Percentiles rank a stretch among this genome's conserved stretches.
phyloP scores from a whole-genome alignment of 169 alveolate genomes.

The Plasmodium sp. region DNA sequence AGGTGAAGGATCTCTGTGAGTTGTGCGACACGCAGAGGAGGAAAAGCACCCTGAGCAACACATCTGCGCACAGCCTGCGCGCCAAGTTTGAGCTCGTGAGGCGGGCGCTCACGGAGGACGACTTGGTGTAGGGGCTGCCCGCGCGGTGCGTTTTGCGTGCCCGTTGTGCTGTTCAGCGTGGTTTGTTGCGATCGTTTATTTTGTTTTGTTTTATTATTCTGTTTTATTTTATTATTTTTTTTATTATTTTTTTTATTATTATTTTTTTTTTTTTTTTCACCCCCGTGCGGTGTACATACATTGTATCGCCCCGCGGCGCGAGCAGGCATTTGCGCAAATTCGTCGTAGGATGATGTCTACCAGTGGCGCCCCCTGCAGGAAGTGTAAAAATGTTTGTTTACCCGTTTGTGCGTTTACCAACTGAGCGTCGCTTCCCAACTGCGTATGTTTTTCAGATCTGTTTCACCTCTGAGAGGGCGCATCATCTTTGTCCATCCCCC shows the following conservation, averaged over 20 bases:
- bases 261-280: not conserved
- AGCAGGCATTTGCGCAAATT: not conserved
- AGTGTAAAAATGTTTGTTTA: not conserved
- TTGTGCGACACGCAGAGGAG: conserved; percentile 31
- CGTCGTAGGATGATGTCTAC: not conserved
- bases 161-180: not conserved
- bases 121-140: not conserved
- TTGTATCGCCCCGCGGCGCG: not conserved
- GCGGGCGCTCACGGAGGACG: conserved; percentile 2
- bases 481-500: not conserved
- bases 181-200: not conserved
- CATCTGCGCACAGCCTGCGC: conserved; percentile 20
- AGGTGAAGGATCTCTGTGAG: conserved; percentile 26
- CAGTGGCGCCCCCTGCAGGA: not conserved
- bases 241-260: not conserved
- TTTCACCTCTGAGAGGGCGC: not conserved
- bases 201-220: too few relatives aligned
- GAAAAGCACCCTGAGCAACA: conserved; percentile 31
- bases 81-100: conserved; percentile 2
- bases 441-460: not conserved
- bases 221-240: not conserved
- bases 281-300: not conserved
- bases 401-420: not conserved
- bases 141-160: not conserved
- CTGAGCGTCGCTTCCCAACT: not conserved